Evolutionary conservation across 495 filamentous ascomycete genomes (phyloP), one percentile per base, ranked within the genome.

Genomic region (Corynascus novoguineensis): DNA sequence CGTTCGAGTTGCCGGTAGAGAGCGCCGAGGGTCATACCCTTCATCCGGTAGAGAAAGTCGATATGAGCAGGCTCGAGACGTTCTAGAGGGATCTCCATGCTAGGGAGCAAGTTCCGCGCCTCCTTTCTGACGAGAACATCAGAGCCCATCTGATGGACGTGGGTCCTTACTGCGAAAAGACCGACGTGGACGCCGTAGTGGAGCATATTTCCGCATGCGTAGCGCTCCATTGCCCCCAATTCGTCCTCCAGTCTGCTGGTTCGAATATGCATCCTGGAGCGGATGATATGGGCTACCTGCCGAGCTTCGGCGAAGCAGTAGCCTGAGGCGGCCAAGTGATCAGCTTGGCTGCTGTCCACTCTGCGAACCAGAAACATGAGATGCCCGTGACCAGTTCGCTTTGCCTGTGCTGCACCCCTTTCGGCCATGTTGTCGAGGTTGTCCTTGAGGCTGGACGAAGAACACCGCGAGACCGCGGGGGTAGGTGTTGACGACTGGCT

Each of bases 291-390:
- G 11, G 81, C 74, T n/a, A 96, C 82, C 46, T 90, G 86, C 22
- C 79, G 76, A 19, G 86, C 72, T 7, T 80, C 74, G 6, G 88
- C 86, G 59, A 96, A 96, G 14, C 84, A 80, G 64, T 82, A 93
- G 0, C 92, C 91, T n/a, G 76, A 70, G 2, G 84, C 82, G 55
- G 83, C 78, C n/a, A 96, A 71, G 21, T 78, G 79, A 49, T 75
- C 69, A 7, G 81, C 87, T 0, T 73, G 69, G 34, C 48, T 28
- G 50, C 72, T 78, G 27, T 80, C 75, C 3, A 88, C 74, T 32
- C 77, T 78, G 14, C 86, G 86, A n/a, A 92, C 86, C 21, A 92
- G 77, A 59, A 95, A 92, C 60, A 96, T 81, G 47, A 92, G 70
- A 52, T 91, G 86, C 5, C 90, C 90, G 49, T 81, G 83, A 6